Conservation (phyloP, 1,284 basidiomycete species). For the Melampsora larici-populina region DNA sequence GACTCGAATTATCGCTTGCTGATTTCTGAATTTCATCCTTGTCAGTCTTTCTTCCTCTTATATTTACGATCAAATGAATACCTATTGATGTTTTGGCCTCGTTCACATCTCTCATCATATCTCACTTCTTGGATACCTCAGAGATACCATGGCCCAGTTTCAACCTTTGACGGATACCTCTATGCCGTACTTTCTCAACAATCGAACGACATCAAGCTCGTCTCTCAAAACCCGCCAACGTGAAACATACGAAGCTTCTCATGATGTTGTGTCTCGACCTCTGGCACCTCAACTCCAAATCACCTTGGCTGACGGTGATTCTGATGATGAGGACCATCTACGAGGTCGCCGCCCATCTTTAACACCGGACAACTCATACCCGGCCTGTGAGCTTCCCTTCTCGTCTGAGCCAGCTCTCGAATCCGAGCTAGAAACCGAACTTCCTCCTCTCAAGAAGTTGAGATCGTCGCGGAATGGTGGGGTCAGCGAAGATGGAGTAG, state of each 20-base stretch:
- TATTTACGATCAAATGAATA: no score
- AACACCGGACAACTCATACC: conserved; percentile 17
- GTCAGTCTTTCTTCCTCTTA: no score
- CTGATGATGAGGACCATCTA: not conserved
- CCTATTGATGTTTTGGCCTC: not conserved
- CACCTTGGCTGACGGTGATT: conserved; percentile 18
- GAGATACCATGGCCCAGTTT: not conserved
- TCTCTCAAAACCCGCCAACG: conserved; percentile 40
- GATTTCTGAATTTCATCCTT: no score
- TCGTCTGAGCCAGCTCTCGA: conserved; percentile 36
- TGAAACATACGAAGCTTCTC: conserved; percentile 26
- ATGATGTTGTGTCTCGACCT: not conserved
- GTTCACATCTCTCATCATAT: not conserved
- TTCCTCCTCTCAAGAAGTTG: conserved; percentile 35
- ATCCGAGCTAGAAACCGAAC: conserved; percentile 30
- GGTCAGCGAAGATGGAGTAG: not conserved
- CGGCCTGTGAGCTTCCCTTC: conserved; percentile 34
- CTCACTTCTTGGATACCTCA: no score
- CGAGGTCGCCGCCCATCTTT: not conserved
- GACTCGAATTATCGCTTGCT: no score
- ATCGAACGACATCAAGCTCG: conserved; percentile 18
- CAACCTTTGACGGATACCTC: conserved; percentile 20
- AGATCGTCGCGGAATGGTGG: conserved; percentile 4
- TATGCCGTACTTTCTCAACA: conserved; percentile 14
- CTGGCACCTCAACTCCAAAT: conserved; percentile 14